Evolutionary conservation across 1,284 basidiomycete species (phyloP).

Genomic region (Schizophyllum amplum): DNA sequence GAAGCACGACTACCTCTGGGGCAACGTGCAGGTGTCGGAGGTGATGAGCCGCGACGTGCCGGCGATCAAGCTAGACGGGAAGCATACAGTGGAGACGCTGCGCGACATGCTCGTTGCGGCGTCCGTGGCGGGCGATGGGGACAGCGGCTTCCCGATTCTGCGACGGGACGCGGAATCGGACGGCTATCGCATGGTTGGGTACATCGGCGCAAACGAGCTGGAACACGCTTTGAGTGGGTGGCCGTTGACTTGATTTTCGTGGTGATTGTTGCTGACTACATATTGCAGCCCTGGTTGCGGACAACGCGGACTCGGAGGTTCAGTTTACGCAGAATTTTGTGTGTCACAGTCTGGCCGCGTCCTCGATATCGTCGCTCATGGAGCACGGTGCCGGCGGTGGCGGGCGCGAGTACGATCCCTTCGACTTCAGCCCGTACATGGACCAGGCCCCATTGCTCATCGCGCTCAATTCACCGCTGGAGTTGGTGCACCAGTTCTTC

Average conservation of each 20-base stretch:
- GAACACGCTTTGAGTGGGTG: conserved; percentile 85
- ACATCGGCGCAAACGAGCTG: conserved; percentile 87
- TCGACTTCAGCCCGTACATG: conserved; percentile 86
- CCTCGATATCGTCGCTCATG: conserved; percentile 51
- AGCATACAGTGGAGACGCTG: conserved; percentile 68
- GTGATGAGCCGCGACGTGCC: conserved; percentile 64
- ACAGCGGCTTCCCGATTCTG: conserved; percentile 86
- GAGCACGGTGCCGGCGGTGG: conserved; percentile 27
- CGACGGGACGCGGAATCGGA: conserved; percentile 34
- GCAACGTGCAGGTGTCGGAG: conserved; percentile 62
- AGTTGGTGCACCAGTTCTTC: conserved; percentile 88
- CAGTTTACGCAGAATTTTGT: conserved; percentile 50
- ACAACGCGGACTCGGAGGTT: conserved; percentile 59
- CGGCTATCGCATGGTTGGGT: conserved; percentile 74
- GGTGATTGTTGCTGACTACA: conserved; percentile 12
- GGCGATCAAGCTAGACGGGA: conserved; percentile 55
- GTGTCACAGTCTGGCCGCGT: conserved; percentile 35
- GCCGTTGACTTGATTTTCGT: conserved; percentile 5
- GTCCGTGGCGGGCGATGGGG: conserved; percentile 57
- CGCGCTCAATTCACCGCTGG: conserved; percentile 76
- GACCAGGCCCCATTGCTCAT: conserved; percentile 87
- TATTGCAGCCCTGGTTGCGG: conserved; percentile 68
- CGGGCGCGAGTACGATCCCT: conserved; percentile 38
- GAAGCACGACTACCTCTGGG: conserved; percentile 88
- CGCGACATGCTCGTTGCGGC: conserved; percentile 58